Conservation (phyloP, 2,329 filamentous ascomycete species). For the Fusarium compactum region DNA sequence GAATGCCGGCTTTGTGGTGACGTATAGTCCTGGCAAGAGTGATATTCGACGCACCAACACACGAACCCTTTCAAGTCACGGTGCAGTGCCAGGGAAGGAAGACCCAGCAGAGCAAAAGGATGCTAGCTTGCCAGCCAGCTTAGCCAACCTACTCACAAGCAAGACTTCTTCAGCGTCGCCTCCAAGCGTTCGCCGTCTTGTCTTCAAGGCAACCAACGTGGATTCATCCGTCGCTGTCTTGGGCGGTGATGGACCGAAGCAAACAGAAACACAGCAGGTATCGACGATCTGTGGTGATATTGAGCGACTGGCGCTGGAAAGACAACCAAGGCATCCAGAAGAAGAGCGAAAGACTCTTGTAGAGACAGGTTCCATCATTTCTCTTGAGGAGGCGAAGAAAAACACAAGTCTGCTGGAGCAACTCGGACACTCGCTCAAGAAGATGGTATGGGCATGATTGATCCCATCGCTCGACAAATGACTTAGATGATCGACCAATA, state of each 20-base stretch:
- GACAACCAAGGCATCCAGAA: constrained; percentile 56
- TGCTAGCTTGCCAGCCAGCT: constrained; percentile 48
- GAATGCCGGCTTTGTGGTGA: constrained; percentile 87
- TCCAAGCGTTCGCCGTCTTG: constrained; percentile 24
- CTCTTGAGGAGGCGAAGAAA: constrained; percentile 84
- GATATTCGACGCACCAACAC: constrained; percentile 87
- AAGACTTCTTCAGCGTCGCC: constrained; percentile 43
- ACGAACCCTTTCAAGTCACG: constrained; percentile 74
- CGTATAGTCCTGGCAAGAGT: constrained; percentile 77
- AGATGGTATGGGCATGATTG: constrained; percentile 81
- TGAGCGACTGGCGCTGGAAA: constrained; percentile 71
- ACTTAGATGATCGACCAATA: constrained; percentile 16
- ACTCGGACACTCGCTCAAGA: constrained; percentile 90
- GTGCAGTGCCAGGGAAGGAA: constrained; percentile 48
- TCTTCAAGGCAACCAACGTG: constrained; percentile 51
- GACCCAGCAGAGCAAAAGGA: constrained; percentile 39
- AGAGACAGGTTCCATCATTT: constrained; percentile 79
- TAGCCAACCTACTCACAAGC: constrained; percentile 59
- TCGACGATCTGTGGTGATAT: constrained; percentile 81
- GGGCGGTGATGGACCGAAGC: constrained; percentile 56
- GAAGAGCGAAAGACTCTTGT: constrained; percentile 62
- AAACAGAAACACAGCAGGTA: constrained; percentile 68
- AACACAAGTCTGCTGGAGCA: constrained; percentile 89
- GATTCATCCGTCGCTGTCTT: constrained; percentile 68
- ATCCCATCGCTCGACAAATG: constrained; percentile 25